Evolutionary conservation across 192 early-diverging fungal species (phyloP), one percentile per base, ranked within the genome.

Genomic region (Coemansia biformis): DNA sequence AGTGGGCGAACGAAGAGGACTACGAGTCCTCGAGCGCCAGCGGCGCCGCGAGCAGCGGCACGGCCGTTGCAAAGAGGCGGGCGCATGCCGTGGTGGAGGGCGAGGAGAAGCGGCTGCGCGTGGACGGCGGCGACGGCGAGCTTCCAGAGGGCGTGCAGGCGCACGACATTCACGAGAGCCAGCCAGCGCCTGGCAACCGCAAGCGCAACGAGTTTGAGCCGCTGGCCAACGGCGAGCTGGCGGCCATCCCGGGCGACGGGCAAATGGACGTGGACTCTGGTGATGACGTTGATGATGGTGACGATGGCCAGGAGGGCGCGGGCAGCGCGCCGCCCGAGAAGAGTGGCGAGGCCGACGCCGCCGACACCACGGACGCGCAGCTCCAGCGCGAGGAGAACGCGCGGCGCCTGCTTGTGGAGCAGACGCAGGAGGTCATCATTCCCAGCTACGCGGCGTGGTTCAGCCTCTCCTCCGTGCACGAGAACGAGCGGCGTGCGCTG

Each of bases 361-460:
- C 29, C 11, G 39, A 41, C 39, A 44, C 31, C 24, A 35, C 40
- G 3, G 59, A 66, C 33, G 53, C 57, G 43, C 57, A 71, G 51
- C 58, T 54, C 29, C 57, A 65, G 49, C 60, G 57, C 54, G 84
- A 86, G 48, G 80, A 83, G 41, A 83, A 84, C 42, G 88, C 86
- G 11, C 68, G 78, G 19, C 78, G 79, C 17, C 80, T 81, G 38
- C 71, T 90, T 15, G 72, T 78, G 5, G 68, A 81, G 49, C 88
- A 88, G 48, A 81, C 86, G 0, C 78, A 87, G 33, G 80, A 84
- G 46, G 78, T 87, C 18, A 78, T 83, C 5, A 76, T 89, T 21
- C 96, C 96, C 26, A 79, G 82, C n/a, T 97, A 97, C 60, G 75
- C 92, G 8, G 85, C 90, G 0, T 99, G 96, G 96, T 99, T 96